These are phyloP conservation scores for Draba incana DNA, from an alignment of 345 rosid genomes.

Conservation along the genomic window DNA sequence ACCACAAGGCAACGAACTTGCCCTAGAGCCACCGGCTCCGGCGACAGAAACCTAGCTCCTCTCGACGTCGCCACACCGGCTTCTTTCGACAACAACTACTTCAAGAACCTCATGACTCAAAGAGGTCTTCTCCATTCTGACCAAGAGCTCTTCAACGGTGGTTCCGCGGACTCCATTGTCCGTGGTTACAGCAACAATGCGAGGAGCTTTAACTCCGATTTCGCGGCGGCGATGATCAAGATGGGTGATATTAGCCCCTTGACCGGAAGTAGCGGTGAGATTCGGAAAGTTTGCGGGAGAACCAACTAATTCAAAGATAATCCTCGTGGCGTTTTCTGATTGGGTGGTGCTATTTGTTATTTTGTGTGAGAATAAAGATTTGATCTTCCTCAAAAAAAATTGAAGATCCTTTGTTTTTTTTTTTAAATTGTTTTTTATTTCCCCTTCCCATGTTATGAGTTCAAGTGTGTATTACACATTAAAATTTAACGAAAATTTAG, in stretches of 20 bases:
- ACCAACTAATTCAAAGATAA: slow-evolving; percentile 46
- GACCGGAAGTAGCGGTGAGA: slow-evolving; percentile 75
- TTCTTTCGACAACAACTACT: slow-evolving; percentile 69
- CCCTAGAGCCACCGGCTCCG: slow-evolving; percentile 54
- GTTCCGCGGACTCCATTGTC: slow-evolving; percentile 69
- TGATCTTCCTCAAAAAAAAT: not conserved
- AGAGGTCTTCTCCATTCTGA: slow-evolving; percentile 83
- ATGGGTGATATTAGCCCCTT: slow-evolving; percentile 83
- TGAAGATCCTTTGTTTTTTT: slow-evolving; percentile 14
- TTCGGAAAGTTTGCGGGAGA: slow-evolving; percentile 69
- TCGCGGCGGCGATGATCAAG: slow-evolving; percentile 70
- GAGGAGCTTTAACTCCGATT: slow-evolving; percentile 61
- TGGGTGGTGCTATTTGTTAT: slow-evolving; percentile 6
- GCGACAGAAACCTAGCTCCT: slow-evolving; percentile 66
- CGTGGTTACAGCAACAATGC: slow-evolving; percentile 56
- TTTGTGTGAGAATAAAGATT: slow-evolving; percentile 8
- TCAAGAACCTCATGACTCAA: slow-evolving; percentile 59
- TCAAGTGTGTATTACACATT: slow-evolving; percentile 37
- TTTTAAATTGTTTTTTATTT: not conserved
- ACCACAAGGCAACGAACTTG: slow-evolving; percentile 47
- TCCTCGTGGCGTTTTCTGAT: slow-evolving; percentile 18
- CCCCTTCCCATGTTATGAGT: not conserved
- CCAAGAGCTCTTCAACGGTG: slow-evolving; percentile 72
- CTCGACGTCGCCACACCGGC: slow-evolving; percentile 63
- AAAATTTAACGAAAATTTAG: slow-evolving; percentile 17